A percentile compares a stretch with the other conserved stretches of the same genome.
Conservation (phyloP, 140 eudicot genomes). For the Oenanthe javanica region DNA sequence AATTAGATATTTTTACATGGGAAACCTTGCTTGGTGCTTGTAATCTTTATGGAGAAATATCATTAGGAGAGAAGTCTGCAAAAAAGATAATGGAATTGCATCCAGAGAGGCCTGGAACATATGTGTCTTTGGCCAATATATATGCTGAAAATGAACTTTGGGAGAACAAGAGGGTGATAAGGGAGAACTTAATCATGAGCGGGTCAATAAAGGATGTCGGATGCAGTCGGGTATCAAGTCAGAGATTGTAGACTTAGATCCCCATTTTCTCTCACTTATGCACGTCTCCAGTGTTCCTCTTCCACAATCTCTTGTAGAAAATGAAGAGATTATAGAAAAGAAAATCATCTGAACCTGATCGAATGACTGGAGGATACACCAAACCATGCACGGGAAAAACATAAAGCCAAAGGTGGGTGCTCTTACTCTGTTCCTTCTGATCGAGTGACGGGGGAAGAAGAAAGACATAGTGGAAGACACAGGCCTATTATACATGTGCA, state of each 20-base stretch:
- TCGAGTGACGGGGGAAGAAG: neutral
- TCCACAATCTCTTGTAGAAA: neutral
- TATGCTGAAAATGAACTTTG: constrained; percentile 21
- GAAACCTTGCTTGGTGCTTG: constrained; percentile 25
- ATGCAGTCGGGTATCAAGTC: constrained; percentile 17
- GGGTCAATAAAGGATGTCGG: constrained; percentile 15
- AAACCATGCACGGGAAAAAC: neutral
- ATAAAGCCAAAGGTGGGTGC: neutral
- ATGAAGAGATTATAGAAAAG: neutral
- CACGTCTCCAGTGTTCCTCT: neutral
- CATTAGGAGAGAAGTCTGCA: constrained; percentile 17
- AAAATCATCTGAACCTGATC: neutral
- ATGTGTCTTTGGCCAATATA: constrained; percentile 20
- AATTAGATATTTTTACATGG: constrained; percentile 15
- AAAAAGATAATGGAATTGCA: constrained; percentile 17
- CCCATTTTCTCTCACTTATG: neutral
- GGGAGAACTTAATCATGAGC: constrained; percentile 8
- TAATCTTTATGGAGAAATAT: constrained; percentile 17
- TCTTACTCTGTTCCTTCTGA: neutral
- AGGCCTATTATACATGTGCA: neutral
- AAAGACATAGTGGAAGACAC: neutral
- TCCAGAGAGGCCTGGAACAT: constrained; percentile 14
- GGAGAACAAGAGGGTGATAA: constrained; percentile 11
- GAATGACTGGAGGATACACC: neutral
- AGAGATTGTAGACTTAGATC: too few relatives aligned